Evolutionary conservation across 257 asterid genomes (phyloP).

Genomic region (Ballota nigra): DNA sequence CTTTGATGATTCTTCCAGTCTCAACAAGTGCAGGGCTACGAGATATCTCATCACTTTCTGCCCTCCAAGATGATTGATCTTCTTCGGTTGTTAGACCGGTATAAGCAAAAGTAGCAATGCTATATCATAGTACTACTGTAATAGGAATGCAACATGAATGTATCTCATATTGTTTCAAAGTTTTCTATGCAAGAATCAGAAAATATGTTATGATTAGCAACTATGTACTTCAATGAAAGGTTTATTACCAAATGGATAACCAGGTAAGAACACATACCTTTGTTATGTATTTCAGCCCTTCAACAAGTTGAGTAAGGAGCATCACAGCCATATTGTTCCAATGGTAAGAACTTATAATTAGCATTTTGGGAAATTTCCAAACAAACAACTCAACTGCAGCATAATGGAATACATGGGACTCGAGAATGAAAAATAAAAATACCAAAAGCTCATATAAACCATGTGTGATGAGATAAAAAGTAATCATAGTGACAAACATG

Average conservation of each 20-base stretch:
- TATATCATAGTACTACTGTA: background rate
- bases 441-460: background rate
- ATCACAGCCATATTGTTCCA: too few species aligned
- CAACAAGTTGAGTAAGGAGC: too few species aligned
- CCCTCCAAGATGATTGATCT: conserved; percentile 52
- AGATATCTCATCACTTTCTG: conserved; percentile 81
- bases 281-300: too few species aligned
- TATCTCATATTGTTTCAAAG: background rate
- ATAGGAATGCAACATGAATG: background rate
- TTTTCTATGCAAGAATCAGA: background rate
- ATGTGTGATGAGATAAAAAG: background rate
- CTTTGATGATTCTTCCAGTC: conserved; percentile 83
- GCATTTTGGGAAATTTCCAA: too few species aligned
- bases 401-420: background rate
- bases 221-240: background rate
- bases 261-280: too few species aligned
- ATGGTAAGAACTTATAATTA: too few species aligned
- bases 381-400: too few species aligned
- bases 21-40: conserved; percentile 78
- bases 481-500: background rate
- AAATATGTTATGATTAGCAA: background rate
- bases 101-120: background rate
- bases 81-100: background rate
- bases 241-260: background rate
- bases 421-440: background rate